Conservation (phyloP, 495 filamentous ascomycete species). For the Podospora fimiseda region DNA sequence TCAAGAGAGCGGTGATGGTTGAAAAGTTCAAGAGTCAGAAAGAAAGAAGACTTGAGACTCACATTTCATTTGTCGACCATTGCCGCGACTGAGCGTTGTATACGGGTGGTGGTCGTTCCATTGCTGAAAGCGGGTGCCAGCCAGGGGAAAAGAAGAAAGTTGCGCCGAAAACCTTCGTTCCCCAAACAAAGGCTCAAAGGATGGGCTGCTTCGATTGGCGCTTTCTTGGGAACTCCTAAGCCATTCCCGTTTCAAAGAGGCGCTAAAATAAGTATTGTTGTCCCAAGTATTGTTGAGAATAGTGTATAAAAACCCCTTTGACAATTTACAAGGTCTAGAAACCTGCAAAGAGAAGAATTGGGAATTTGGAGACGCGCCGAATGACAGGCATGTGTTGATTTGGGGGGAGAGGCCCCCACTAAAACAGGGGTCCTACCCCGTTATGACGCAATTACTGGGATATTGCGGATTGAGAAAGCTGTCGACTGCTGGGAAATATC, state of each 20-base stretch:
- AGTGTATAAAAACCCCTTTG: background rate
- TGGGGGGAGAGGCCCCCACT: background rate
- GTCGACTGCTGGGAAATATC: background rate
- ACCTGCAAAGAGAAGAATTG: background rate
- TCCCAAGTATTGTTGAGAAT: background rate
- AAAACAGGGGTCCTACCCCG: conserved; percentile 1
- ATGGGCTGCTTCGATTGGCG: background rate
- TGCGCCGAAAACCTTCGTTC: background rate
- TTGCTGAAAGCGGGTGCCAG: conserved; percentile 9
- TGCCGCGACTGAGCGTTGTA: conserved; percentile 2
- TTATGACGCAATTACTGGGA: conserved; percentile 5
- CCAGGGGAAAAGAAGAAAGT: background rate
- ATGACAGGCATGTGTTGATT: background rate
- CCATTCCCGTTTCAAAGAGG: conserved; percentile 11
- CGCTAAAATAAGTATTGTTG: conserved; percentile 12
- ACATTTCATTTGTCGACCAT: conserved; percentile 17
- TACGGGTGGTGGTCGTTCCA: conserved; percentile 13
- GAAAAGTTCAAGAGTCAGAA: background rate
- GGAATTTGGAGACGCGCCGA: background rate
- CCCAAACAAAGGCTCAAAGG: conserved; percentile 7
- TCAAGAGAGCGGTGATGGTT: background rate
- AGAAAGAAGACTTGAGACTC: conserved; percentile 7
- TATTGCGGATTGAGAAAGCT: background rate
- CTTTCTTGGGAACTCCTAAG: background rate
- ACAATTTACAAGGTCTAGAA: background rate